These are phyloP conservation scores for Kwoniella botswanensis DNA, from an alignment of 768 basidiomycete genomes.

Conservation along the genomic window DNA sequence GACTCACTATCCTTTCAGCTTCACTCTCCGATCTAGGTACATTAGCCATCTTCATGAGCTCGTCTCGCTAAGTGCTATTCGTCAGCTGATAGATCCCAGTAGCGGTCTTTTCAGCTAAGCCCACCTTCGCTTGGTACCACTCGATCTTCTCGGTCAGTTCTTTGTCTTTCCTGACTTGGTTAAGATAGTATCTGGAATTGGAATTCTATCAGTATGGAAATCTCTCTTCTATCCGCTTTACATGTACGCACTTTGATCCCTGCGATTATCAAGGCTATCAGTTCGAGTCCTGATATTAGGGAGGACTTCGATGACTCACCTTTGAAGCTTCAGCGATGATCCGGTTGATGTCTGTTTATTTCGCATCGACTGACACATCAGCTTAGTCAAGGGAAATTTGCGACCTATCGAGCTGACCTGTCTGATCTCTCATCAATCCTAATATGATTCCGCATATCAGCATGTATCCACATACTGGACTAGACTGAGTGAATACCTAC, in stretches of 20 bases:
- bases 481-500: slow-evolving; percentile 41
- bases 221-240: not conserved
- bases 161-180: slow-evolving; percentile 88
- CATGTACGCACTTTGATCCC: slow-evolving; percentile 72
- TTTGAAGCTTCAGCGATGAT: slow-evolving; percentile 89
- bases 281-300: slow-evolving; percentile 1
- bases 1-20: slow-evolving; percentile 73
- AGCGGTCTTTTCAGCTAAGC: slow-evolving; percentile 7
- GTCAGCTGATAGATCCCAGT: slow-evolving; percentile 60
- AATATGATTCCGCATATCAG: not conserved
- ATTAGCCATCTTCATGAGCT: slow-evolving; percentile 38
- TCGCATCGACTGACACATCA: slow-evolving; percentile 6
- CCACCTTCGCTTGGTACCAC: slow-evolving; percentile 66
- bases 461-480: not conserved
- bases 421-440: slow-evolving; percentile 54
- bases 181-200: slow-evolving; percentile 61
- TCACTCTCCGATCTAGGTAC: slow-evolving; percentile 68
- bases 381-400: not conserved
- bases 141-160: slow-evolving; percentile 78
- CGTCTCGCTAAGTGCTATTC: slow-evolving; percentile 59
- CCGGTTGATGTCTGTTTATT: slow-evolving; percentile 74
- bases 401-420: slow-evolving; percentile 30
- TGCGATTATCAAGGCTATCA: slow-evolving; percentile 13
- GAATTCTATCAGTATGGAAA: not conserved
- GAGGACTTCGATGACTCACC: slow-evolving; percentile 25